A percentile compares a stretch with the other conserved stretches of the same genome.
Conservation (phyloP, 1,139 yeast species). For the Yamadazyma atlantica region DNA sequence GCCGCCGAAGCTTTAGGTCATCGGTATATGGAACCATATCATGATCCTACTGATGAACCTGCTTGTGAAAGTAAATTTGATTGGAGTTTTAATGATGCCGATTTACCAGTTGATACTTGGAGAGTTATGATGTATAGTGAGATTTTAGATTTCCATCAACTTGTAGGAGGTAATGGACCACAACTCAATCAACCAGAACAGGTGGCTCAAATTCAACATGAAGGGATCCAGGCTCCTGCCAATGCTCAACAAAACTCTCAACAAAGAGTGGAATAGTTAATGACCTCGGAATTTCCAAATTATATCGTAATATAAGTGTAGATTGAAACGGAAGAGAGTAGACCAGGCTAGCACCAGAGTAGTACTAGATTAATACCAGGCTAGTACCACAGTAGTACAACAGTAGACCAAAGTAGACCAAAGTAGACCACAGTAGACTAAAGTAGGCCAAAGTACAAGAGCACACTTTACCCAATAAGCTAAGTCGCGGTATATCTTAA, state of each 20-base stretch:
- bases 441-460: no score
- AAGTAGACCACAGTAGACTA: no score
- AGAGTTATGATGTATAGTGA: conserved; percentile 99
- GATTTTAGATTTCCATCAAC: conserved; percentile 90
- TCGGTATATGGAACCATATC: conserved; percentile 95
- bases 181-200: conserved; percentile 24
- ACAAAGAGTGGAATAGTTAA: conserved; percentile 21
- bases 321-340: not conserved
- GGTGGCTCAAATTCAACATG: conserved; percentile 30
- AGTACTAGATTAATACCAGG: not conserved
- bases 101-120: conserved; percentile 97
- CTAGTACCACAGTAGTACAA: no score
- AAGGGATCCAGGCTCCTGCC: conserved; percentile 27
- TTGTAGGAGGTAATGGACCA: conserved; percentile 39
- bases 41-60: conserved; percentile 97
- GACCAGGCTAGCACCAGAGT: no score
- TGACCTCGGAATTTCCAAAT: not conserved
- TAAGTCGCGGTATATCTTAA: no score
- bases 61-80: conserved; percentile 90
- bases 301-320: not conserved
- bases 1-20: conserved; percentile 90
- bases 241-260: conserved; percentile 9
- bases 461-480: no score
- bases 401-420: no score
- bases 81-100: conserved; percentile 98